Evolutionary conservation across 768 basidiomycete genomes (phyloP), one percentile per base, ranked within the genome.

Genomic region (Leccinum longicurvipes): DNA sequence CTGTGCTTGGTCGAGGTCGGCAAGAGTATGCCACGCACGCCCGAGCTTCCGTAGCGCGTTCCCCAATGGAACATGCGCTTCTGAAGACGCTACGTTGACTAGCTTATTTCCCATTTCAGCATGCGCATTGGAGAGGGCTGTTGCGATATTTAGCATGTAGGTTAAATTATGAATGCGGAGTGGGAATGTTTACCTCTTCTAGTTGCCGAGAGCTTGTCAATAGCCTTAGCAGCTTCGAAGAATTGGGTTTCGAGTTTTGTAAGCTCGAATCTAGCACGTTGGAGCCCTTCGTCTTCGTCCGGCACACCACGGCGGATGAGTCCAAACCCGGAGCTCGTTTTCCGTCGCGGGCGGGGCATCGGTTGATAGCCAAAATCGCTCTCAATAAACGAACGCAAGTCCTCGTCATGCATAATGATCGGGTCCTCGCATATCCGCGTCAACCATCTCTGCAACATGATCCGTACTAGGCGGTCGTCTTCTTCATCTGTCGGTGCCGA

Each of bases 401-500:
- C 97, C 65, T 98, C 97, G 63, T 98, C 96, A 53, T 85, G 76
- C 39, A 92, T 74, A 28, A 98, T 73, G 51, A 97, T 91, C 2
- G 86, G 85, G 69, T 98, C 93, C 68, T 95, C 93, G 73, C 90
- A 96, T 29, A 98, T 84, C 54, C 97, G 79, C 11, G 91, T 86
- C 52, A 97, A 81, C 96, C 97, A 99, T 58, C 91, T 78, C 72
- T 98, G 97, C 21, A 98, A 78, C 82, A 95, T 93, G 57, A 95
- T 89, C 69, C 89, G 89, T 29, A 99, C 93, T 3, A 99, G 80
- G 19, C 97, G 82, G 70, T 98, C 97, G 71, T 99, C 97, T 73
- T 98, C 97, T 74, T 98, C 97, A 66, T 98, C 97, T 12, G 93
- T 94, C 24, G 93, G 89, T 3, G 97, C 97, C 12, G 95, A 98